These are phyloP conservation scores for Sarcodon aspratus DNA, from an alignment of 768 basidiomycete genomes.

Conservation along the genomic window DNA sequence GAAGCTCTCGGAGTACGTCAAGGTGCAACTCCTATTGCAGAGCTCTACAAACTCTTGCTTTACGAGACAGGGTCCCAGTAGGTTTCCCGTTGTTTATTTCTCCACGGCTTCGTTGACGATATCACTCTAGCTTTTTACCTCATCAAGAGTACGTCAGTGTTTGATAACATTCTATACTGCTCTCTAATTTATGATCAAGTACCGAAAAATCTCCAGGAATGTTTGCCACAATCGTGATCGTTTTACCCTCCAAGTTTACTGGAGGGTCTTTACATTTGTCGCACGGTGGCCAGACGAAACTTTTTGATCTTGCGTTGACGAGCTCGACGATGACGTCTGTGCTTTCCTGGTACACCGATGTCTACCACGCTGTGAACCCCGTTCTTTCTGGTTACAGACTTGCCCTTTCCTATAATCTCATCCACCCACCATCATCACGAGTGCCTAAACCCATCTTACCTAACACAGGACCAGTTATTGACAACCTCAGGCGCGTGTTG, in stretches of 20 bases:
- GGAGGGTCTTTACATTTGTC: slow-evolving; percentile 36
- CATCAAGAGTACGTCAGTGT: slow-evolving; percentile 34
- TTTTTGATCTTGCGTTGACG: slow-evolving; percentile 23
- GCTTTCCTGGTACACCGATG: slow-evolving; percentile 43
- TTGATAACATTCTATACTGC: not conserved
- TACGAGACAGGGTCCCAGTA: slow-evolving; percentile 40
- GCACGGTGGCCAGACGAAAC: slow-evolving; percentile 20
- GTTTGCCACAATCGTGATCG: slow-evolving; percentile 39
- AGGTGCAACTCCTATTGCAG: slow-evolving; percentile 19
- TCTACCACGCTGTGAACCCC: slow-evolving; percentile 36
- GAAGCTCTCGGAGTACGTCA: slow-evolving; percentile 23
- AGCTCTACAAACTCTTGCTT: slow-evolving; percentile 35
- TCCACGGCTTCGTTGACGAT: not conserved
- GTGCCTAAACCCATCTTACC: slow-evolving; percentile 17
- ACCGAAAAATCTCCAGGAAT: slow-evolving; percentile 35
- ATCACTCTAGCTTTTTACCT: slow-evolving; percentile 22
- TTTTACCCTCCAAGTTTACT: slow-evolving; percentile 33
- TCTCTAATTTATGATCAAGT: slow-evolving; percentile 12
- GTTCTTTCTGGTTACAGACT: slow-evolving; percentile 37
- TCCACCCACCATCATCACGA: slow-evolving; percentile 20
- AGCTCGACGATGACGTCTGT: slow-evolving; percentile 24
- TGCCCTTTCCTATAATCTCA: slow-evolving; percentile 38
- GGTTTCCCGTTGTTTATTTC: slow-evolving; percentile 9
- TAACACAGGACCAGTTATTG: slow-evolving; percentile 10
- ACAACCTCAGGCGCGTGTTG: slow-evolving; percentile 20